These are phyloP conservation scores for Colletotrichum sidae DNA, from an alignment of 2,329 filamentous ascomycete species.

Conservation along the genomic window DNA sequence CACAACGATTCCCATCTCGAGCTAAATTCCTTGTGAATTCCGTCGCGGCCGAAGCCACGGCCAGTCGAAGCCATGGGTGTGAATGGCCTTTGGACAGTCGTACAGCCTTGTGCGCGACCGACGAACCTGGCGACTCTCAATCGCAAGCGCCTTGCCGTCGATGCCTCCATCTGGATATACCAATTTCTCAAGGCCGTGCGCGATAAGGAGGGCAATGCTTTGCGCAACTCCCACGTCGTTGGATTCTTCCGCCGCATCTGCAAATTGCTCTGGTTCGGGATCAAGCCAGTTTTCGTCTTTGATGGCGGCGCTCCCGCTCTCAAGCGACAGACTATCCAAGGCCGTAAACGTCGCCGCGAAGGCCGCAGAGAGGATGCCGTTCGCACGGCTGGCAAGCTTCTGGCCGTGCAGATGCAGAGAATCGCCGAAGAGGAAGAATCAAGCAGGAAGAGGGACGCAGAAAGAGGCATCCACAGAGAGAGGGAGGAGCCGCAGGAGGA, in stretches of 20 bases:
- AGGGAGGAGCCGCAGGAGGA: slow-evolving; percentile 70
- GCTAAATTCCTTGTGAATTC: slow-evolving; percentile 29
- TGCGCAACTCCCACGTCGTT: slow-evolving; percentile 95
- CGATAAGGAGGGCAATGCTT: slow-evolving; percentile 96
- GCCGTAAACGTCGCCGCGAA: slow-evolving; percentile 82
- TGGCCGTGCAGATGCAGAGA: slow-evolving; percentile 95
- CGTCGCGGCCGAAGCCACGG: background rate
- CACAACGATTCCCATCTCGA: slow-evolving; percentile 2
- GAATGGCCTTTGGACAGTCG: slow-evolving; percentile 95
- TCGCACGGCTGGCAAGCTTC: slow-evolving; percentile 87
- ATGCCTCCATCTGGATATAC: slow-evolving; percentile 99
- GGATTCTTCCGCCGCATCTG: slow-evolving; percentile 99
- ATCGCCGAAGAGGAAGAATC: slow-evolving; percentile 86
- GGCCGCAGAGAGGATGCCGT: slow-evolving; percentile 93
- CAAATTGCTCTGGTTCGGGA: slow-evolving; percentile 96
- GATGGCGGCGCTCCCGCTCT: slow-evolving; percentile 92
- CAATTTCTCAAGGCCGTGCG: slow-evolving; percentile 99
- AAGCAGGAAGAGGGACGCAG: slow-evolving; percentile 64
- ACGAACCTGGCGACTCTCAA: slow-evolving; percentile 97
- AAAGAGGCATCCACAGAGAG: slow-evolving; percentile 55
- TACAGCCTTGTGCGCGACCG: slow-evolving; percentile 94
- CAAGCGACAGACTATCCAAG: slow-evolving; percentile 90
- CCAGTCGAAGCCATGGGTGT: slow-evolving; percentile 83
- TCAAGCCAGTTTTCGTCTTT: slow-evolving; percentile 97
- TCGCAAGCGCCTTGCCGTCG: slow-evolving; percentile 93